A percentile compares a stretch with the other conserved stretches of the same genome.
Conservation (phyloP, 2,329 filamentous ascomycete genomes). For the Xylaria sp. region DNA sequence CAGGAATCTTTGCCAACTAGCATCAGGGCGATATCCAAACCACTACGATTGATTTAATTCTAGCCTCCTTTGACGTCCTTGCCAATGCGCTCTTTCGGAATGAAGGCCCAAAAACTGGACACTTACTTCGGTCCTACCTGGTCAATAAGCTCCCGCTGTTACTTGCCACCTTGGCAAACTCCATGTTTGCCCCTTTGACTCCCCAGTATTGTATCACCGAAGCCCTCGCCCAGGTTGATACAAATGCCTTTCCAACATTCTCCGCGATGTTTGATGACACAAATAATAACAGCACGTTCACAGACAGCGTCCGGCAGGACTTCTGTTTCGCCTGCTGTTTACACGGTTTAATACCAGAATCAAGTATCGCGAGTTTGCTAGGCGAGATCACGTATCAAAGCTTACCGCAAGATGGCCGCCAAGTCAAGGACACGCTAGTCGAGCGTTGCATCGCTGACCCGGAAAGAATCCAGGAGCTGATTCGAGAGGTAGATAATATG, state of each 20-base stretch:
- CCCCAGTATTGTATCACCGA: constrained; percentile 72
- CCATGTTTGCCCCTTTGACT: constrained; percentile 75
- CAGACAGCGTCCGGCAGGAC: constrained; percentile 66
- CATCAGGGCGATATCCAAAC: constrained; percentile 74
- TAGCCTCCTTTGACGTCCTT: constrained; percentile 87
- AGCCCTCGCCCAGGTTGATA: constrained; percentile 80
- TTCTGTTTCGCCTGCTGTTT: constrained; percentile 91
- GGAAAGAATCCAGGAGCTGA: constrained; percentile 74
- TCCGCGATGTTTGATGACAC: constrained; percentile 64
- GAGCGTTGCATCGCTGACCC: constrained; percentile 78
- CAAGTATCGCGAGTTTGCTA: constrained; percentile 77
- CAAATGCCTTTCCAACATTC: constrained; percentile 71
- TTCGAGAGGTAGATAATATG: constrained; percentile 85
- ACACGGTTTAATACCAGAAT: constrained; percentile 80
- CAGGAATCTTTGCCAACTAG: constrained; percentile 37
- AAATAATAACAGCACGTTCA: constrained; percentile 62
- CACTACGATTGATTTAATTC: constrained; percentile 80
- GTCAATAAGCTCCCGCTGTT: constrained; percentile 69
- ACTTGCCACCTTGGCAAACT: constrained; percentile 61
- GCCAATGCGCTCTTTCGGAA: constrained; percentile 81
- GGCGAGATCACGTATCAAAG: constrained; percentile 85
- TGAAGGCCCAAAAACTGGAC: constrained; percentile 63
- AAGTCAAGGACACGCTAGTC: constrained; percentile 78
- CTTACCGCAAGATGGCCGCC: constrained; percentile 74
- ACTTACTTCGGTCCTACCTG: constrained; percentile 83